phyloP scores from a whole-genome alignment of 2,329 filamentous ascomycete genomes.

The Hymenoscyphus repandus region DNA sequence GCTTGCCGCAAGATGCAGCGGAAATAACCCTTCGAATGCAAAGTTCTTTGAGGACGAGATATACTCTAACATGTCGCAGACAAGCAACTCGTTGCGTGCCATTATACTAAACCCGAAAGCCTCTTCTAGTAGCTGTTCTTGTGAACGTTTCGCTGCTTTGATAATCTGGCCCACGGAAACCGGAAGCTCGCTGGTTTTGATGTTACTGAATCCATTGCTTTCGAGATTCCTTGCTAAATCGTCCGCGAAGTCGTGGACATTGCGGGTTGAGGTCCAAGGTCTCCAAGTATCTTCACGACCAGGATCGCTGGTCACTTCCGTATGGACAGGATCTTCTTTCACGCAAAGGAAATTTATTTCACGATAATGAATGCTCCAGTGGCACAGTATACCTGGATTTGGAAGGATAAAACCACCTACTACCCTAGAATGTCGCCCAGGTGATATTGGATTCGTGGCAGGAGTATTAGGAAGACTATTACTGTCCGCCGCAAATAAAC shows the following conservation, averaged over 20 bases:
- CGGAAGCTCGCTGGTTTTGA: slow-evolving; percentile 15
- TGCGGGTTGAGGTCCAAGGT: background rate
- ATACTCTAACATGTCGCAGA: no score
- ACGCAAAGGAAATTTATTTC: no score
- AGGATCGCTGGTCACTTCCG: background rate
- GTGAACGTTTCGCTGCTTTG: slow-evolving; percentile 14
- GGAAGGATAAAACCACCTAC: no score
- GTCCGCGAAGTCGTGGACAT: background rate
- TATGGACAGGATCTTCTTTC: no score
- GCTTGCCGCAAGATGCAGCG: no score
- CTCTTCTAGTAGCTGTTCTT: slow-evolving; percentile 20
- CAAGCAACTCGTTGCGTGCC: background rate
- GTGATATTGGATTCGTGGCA: background rate
- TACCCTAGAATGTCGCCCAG: no score
- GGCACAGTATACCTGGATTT: no score
- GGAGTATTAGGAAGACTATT: background rate
- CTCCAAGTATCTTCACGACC: background rate
- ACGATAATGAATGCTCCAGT: no score
- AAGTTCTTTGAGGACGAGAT: no score
- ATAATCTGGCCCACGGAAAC: slow-evolving; percentile 19
- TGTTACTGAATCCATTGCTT: slow-evolving; percentile 6
- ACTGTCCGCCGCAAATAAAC: background rate
- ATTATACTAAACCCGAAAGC: slow-evolving; percentile 27
- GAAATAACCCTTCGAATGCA: no score
- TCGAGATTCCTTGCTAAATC: slow-evolving; percentile 1